Evolutionary conservation across 768 basidiomycete species (phyloP), one percentile per base, ranked within the genome.

Genomic region (Phylloporus arenicola): DNA sequence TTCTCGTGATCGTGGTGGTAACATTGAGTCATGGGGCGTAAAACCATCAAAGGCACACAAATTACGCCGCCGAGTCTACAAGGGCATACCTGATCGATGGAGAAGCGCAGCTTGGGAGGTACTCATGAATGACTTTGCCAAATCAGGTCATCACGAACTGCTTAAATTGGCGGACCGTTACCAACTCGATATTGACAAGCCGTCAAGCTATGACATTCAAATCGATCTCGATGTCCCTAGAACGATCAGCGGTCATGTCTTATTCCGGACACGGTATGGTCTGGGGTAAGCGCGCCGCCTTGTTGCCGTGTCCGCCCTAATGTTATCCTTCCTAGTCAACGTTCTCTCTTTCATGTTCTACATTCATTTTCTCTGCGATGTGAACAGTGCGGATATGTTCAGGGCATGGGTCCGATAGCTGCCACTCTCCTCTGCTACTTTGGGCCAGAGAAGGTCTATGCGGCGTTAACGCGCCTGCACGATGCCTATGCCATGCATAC

Each of bases 381-480:
- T 69, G 67, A 74, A 16, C 73, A 78, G 11, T 98, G 96, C 54
- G 95, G 95, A 14, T 99, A 99, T 65, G 93, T 94, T 35, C 96
- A 99, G 71, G 96, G 96, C 53, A 99, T 99, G 96, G 94, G 96
- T 2, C 90, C 95, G 6, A 89, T 99, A 50, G 92, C 95, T 0
- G 89, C 94, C 1, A 97, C 93, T 2, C 76, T 99, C 19, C 78
- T 97, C 12, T 93, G 88, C 70, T 98, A 98, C 67, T 86, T 92
- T 64, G 85, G 86, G 55, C 92, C 96, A 8, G 89, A 92, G 70
- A 84, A 84, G 46, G 88, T 84, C 5, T 96, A 93, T 63, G 81
- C 86, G 4, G 78, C 84, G 24, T 78, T 98, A 40, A 84, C 92
- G 39, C 83, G 85, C n/a, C 70, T 99, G 8, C 95, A 98, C 67